Conservation (phyloP, 108 stramenopile genomes). For the Aurantiochytrium sp. region DNA sequence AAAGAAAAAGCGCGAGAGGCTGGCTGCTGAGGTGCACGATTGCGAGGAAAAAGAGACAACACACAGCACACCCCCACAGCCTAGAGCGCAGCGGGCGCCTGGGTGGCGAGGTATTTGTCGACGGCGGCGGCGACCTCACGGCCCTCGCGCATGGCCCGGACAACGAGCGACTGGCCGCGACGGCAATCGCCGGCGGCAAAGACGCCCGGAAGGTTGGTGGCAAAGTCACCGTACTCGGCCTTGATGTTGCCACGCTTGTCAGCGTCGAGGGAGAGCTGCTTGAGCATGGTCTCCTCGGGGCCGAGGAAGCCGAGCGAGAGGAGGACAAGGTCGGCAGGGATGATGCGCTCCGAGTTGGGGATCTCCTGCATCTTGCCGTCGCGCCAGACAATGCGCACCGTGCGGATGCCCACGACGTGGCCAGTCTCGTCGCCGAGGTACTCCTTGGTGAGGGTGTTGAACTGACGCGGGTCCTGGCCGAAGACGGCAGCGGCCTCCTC, state of each 20-base stretch:
- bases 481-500: constrained; percentile 86
- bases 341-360: constrained; percentile 75
- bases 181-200: constrained; percentile 97
- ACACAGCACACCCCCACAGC: background rate
- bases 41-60: background rate
- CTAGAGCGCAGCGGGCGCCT: constrained; percentile 31
- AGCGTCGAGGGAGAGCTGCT: constrained; percentile 68
- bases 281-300: constrained; percentile 72
- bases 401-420: constrained; percentile 78
- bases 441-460: constrained; percentile 93
- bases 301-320: constrained; percentile 91
- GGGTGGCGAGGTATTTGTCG: constrained; percentile 67
- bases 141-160: constrained; percentile 96
- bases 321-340: constrained; percentile 79
- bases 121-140: constrained; percentile 80
- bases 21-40: background rate
- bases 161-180: constrained; percentile 87
- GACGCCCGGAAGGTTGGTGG: constrained; percentile 83
- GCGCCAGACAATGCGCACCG: constrained; percentile 71
- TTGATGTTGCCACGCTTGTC: constrained; percentile 91
- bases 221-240: constrained; percentile 86
- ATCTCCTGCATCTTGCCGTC: constrained; percentile 52
- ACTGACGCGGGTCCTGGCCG: constrained; percentile 88
- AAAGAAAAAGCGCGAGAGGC: background rate
- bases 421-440: constrained; percentile 81